Evolutionary conservation across 2,329 filamentous ascomycete genomes (phyloP), one percentile per base, ranked within the genome.

Genomic region (Aspergillus thermomutatus): DNA sequence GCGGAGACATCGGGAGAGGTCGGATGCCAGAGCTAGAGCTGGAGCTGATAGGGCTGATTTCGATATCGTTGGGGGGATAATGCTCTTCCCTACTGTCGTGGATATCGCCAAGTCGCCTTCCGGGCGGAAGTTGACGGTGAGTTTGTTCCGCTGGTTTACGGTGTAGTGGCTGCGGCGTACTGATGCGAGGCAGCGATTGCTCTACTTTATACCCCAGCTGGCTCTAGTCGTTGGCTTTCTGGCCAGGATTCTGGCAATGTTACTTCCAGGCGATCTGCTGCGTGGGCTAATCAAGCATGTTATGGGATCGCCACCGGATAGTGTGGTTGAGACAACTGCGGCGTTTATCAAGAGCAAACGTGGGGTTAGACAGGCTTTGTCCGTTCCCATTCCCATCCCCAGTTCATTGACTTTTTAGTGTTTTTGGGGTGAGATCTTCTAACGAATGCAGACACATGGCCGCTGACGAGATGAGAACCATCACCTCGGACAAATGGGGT

Each of bases 71-170:
- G 75, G 77, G 0, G 88, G 82, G 1, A 78, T 91, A 45, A 77
- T 92, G 55, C 79, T 92, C 19, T 91, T 91, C 69, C 88, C 89
- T 1, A 91, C 89, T 1, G 81, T 92, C 40, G 81, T 86, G n/a
- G 83, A 91, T 72, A 86, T 92, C 60, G 84, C 85, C 9, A 72
- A 76, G 55, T 89, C 86, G 1, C 79, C 82, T 0, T 84, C 79
- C 27, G 89, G 89, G 1, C 73, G 73, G 54, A 81, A 80, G 49
- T 72, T 87, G 48, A 73, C 69, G 50, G 74, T 76, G 56, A 8
- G 66, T 64, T n/a, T 40, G 26, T 27, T n/a, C 25, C 34, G 28
- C 2, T 11, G 14, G 23, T 23, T 34, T 14, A 21, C 40, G 1
- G 4, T 17, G 25, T 27, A n/a, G 41, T 26, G 19, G 31, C 23